Conservation (phyloP, 2,329 filamentous ascomycete species). For the Byssoonygena ceratinophila region DNA sequence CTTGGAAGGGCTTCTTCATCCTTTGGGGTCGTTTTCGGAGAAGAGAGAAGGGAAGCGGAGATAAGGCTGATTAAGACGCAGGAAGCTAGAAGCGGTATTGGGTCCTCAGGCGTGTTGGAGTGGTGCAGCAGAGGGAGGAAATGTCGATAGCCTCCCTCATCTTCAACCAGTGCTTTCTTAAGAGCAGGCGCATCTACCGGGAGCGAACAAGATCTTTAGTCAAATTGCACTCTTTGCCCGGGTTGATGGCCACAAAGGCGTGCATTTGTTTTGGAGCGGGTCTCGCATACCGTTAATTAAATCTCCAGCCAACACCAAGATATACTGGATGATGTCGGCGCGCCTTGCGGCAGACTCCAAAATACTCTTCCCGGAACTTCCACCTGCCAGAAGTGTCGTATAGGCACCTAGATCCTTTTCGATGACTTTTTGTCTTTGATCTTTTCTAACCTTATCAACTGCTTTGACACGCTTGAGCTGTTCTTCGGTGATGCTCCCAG, state of each 20-base stretch:
- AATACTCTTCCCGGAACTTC: slow-evolving; percentile 56
- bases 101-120: slow-evolving; percentile 71
- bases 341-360: slow-evolving; percentile 77
- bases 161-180: slow-evolving; percentile 62
- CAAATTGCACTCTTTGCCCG: neutral
- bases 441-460: slow-evolving; percentile 90
- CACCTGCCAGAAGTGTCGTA: slow-evolving; percentile 66
- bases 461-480: slow-evolving; percentile 93
- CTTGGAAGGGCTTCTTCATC: slow-evolving; percentile 68
- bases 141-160: slow-evolving; percentile 60
- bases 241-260: neutral
- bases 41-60: slow-evolving; percentile 50
- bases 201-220: neutral
- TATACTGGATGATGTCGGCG: slow-evolving; percentile 86
- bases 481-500: slow-evolving; percentile 83
- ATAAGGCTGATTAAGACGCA: slow-evolving; percentile 75
- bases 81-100: slow-evolving; percentile 80
- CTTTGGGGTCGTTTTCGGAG: slow-evolving; percentile 49
- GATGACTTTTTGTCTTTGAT: slow-evolving; percentile 73
- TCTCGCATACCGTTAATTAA: slow-evolving; percentile 61
- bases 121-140: slow-evolving; percentile 77
- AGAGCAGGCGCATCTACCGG: slow-evolving; percentile 64
- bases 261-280: neutral
- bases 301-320: slow-evolving; percentile 79
- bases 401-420: slow-evolving; percentile 73